A percentile compares a stretch with the other conserved stretches of the same genome.
Evolutionary conservation across 177 flowering plant genomes (phyloP).

Genomic region (Telopea speciosissima): DNA sequence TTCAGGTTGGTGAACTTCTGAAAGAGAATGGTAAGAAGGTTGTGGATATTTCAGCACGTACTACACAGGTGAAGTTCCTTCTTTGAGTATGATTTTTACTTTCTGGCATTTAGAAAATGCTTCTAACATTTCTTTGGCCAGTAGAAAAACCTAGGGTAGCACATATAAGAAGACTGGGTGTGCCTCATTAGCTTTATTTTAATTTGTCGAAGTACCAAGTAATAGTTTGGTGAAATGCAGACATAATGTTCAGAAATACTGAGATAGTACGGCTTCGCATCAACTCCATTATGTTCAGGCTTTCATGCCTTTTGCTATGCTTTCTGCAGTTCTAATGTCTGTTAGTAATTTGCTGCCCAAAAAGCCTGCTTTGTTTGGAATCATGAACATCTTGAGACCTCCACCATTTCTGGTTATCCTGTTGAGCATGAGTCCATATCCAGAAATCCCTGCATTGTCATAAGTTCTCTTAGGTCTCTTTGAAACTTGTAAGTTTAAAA

Average conservation of each 20-base stretch:
- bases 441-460: too few species aligned
- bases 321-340: not conserved
- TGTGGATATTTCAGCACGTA: slow-evolving; percentile 37
- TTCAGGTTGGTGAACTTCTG: slow-evolving; percentile 77
- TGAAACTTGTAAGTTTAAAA: too few species aligned
- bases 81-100: not conserved
- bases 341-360: not conserved
- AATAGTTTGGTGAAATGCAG: not conserved
- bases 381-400: too few species aligned
- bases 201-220: not conserved
- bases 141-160: not conserved
- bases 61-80: slow-evolving; percentile 40
- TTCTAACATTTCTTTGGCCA: not conserved
- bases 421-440: too few species aligned
- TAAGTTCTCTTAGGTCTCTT: too few species aligned
- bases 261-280: not conserved
- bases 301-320: not conserved
- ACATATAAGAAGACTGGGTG: not conserved
- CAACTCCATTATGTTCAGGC: not conserved
- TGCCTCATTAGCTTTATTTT: not conserved
- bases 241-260: not conserved
- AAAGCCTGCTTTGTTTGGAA: too few species aligned
- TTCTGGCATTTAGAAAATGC: not conserved
- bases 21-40: slow-evolving; percentile 49
- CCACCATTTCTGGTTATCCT: too few species aligned